A percentile compares a stretch with the other conserved stretches of the same genome.
Evolutionary conservation across 495 filamentous ascomycete species (phyloP).

Genomic region (Penicillium diatomitis): DNA sequence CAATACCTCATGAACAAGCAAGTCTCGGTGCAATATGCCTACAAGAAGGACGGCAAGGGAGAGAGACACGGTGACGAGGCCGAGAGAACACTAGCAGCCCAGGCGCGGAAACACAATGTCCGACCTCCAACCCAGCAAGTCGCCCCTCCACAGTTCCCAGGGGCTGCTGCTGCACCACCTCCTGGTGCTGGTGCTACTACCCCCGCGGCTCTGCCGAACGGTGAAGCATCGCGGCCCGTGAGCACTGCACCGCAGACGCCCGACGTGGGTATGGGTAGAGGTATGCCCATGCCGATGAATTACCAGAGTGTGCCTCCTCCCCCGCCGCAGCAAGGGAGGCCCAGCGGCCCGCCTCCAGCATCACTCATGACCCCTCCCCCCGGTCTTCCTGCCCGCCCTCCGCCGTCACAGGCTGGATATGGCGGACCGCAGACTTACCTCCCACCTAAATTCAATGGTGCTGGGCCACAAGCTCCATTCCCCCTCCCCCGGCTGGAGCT

Average conservation of each 20-base stretch:
- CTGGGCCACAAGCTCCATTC: slow-evolving; percentile 33
- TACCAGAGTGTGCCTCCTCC: slow-evolving; percentile 34
- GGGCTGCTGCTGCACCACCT: slow-evolving; percentile 25
- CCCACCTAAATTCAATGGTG: slow-evolving; percentile 44
- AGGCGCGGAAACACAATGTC: slow-evolving; percentile 92
- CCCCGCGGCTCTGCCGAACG: slow-evolving; percentile 48
- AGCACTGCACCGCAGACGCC: slow-evolving; percentile 22
- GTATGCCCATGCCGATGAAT: slow-evolving; percentile 21
- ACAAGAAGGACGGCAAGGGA: slow-evolving; percentile 98
- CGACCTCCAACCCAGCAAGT: slow-evolving; percentile 55
- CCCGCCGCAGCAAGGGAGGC: slow-evolving; percentile 23
- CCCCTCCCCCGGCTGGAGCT: slow-evolving; percentile 18
- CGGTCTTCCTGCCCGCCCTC: slow-evolving; percentile 69
- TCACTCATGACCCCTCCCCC: slow-evolving; percentile 59
- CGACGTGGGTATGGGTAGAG: slow-evolving; percentile 28
- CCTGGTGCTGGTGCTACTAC: slow-evolving; percentile 6
- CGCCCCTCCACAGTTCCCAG: slow-evolving; percentile 37
- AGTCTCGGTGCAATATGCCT: slow-evolving; percentile 92
- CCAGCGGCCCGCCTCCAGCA: slow-evolving; percentile 30
- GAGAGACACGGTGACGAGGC: slow-evolving; percentile 93
- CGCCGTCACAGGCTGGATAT: slow-evolving; percentile 68
- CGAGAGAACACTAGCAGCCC: slow-evolving; percentile 83
- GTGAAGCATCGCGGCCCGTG: slow-evolving; percentile 36
- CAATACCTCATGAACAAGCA: slow-evolving; percentile 97
- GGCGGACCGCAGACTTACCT: slow-evolving; percentile 65